A percentile compares a stretch with the other conserved stretches of the same genome.
phyloP scores from a whole-genome alignment of 495 filamentous ascomycete species.

The Amphirosellinia nigrospora region DNA sequence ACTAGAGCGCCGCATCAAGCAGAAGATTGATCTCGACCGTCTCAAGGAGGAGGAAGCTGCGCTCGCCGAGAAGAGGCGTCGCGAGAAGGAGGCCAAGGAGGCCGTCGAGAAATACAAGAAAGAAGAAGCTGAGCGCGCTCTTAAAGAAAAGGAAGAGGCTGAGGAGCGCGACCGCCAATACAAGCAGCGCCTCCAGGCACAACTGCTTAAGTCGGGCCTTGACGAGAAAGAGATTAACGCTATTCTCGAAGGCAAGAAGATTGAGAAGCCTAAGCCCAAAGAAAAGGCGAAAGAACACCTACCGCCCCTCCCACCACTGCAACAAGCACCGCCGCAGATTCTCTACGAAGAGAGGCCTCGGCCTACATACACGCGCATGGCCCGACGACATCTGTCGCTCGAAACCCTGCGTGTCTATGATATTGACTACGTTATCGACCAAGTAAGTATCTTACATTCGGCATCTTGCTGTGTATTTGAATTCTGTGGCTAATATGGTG shows the following conservation, averaged over 20 bases:
- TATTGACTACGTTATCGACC: slow-evolving; percentile 60
- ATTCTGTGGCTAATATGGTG: slow-evolving; percentile 34
- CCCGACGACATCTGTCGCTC: slow-evolving; percentile 60
- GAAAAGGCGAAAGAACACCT: slow-evolving; percentile 27
- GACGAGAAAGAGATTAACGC: slow-evolving; percentile 59
- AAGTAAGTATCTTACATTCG: slow-evolving; percentile 50
- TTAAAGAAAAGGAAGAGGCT: slow-evolving; percentile 52
- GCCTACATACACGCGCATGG: slow-evolving; percentile 64
- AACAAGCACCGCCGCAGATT: slow-evolving; percentile 11
- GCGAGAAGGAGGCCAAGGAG: slow-evolving; percentile 62
- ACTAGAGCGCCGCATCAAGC: slow-evolving; percentile 56
- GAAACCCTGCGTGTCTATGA: slow-evolving; percentile 57
- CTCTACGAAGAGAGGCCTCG: slow-evolving; percentile 33
- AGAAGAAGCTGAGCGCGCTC: slow-evolving; percentile 56
- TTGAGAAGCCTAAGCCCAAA: slow-evolving; percentile 47
- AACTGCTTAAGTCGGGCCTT: slow-evolving; percentile 56
- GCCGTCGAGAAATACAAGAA: slow-evolving; percentile 62
- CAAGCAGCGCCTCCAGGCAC: slow-evolving; percentile 56
- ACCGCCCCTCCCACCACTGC: background rate
- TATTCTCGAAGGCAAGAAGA: slow-evolving; percentile 58
- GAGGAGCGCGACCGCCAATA: slow-evolving; percentile 57
- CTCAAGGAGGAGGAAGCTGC: slow-evolving; percentile 60
- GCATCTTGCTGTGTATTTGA: background rate
- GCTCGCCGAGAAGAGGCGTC: slow-evolving; percentile 55
- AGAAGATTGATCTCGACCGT: slow-evolving; percentile 61